Evolutionary conservation across 1,284 basidiomycete species (phyloP).

Genomic region (Clitocybe nebularis): DNA sequence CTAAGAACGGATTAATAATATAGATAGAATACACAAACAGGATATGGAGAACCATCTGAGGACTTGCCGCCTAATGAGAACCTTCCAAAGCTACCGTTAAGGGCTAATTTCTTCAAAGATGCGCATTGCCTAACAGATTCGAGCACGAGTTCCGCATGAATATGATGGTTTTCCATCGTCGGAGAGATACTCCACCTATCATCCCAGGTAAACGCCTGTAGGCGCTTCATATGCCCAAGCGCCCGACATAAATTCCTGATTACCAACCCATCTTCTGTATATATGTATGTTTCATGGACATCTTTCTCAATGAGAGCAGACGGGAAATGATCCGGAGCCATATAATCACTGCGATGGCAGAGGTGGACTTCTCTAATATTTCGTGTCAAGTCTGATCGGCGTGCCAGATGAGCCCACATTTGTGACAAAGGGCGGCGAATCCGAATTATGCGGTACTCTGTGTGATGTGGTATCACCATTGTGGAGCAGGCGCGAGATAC

Average conservation of each 20-base stretch:
- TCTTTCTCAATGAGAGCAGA: constrained; percentile 26
- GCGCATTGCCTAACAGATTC: constrained; percentile 22
- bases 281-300: neutral
- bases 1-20: neutral
- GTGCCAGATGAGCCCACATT: constrained; percentile 47
- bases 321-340: constrained; percentile 35
- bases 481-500: constrained; percentile 30
- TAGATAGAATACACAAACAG: constrained; percentile 25
- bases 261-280: constrained; percentile 6
- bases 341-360: constrained; percentile 32
- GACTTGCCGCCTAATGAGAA: constrained; percentile 25
- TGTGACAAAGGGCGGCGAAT: constrained; percentile 33
- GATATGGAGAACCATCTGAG: constrained; percentile 27
- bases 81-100: constrained; percentile 34
- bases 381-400: constrained; percentile 39
- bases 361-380: constrained; percentile 43
- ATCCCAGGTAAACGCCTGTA: constrained; percentile 36
- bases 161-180: constrained; percentile 32
- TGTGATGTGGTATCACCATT: constrained; percentile 42
- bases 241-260: constrained; percentile 32
- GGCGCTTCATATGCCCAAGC: constrained; percentile 34
- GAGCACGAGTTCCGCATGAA: too few species aligned
- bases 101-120: constrained; percentile 28
- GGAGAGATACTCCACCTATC: constrained; percentile 26
- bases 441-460: constrained; percentile 43